These are phyloP conservation scores for Trametes sp. DNA, from an alignment of 1,284 basidiomycete genomes.

Conservation along the genomic window DNA sequence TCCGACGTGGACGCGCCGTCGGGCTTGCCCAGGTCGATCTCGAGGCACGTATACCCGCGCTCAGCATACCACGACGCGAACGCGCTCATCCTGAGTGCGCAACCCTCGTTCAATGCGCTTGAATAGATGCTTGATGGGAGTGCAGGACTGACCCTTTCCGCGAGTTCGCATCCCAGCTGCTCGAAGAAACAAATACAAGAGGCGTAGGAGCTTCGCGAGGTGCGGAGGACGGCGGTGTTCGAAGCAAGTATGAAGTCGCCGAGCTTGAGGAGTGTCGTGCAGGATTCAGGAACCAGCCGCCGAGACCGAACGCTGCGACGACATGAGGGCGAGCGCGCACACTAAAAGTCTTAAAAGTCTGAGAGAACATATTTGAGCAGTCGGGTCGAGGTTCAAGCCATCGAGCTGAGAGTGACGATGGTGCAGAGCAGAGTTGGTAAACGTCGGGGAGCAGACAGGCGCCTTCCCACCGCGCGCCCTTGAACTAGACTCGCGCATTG, in stretches of 20 bases:
- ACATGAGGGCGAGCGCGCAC: slow-evolving; percentile 11
- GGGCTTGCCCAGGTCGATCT: slow-evolving; percentile 56
- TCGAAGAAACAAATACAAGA: slow-evolving; percentile 45
- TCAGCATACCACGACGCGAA: slow-evolving; percentile 59
- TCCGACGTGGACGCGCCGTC: slow-evolving; percentile 34
- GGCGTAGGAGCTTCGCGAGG: slow-evolving; percentile 60
- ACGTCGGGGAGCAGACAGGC: too few relatives aligned
- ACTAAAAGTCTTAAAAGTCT: background rate
- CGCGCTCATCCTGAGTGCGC: slow-evolving; percentile 44
- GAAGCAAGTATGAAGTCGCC: slow-evolving; percentile 39
- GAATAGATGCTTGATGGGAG: background rate
- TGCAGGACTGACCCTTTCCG: slow-evolving; percentile 25
- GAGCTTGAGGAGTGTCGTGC: slow-evolving; percentile 16
- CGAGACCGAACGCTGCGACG: slow-evolving; percentile 19
- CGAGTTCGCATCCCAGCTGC: slow-evolving; percentile 31
- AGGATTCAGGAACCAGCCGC: slow-evolving; percentile 20
- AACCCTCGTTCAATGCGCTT: background rate
- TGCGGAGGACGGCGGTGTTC: slow-evolving; percentile 48
- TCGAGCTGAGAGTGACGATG: background rate
- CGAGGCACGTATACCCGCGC: slow-evolving; percentile 66
- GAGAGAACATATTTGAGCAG: slow-evolving; percentile 13
- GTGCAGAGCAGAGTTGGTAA: too few relatives aligned
- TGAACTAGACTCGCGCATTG: too few relatives aligned
- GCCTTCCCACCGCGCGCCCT: too few relatives aligned
- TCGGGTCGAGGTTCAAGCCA: background rate